phyloP scores from a whole-genome alignment of 1,284 basidiomycete genomes.

The Fomitopsis betulina region DNA sequence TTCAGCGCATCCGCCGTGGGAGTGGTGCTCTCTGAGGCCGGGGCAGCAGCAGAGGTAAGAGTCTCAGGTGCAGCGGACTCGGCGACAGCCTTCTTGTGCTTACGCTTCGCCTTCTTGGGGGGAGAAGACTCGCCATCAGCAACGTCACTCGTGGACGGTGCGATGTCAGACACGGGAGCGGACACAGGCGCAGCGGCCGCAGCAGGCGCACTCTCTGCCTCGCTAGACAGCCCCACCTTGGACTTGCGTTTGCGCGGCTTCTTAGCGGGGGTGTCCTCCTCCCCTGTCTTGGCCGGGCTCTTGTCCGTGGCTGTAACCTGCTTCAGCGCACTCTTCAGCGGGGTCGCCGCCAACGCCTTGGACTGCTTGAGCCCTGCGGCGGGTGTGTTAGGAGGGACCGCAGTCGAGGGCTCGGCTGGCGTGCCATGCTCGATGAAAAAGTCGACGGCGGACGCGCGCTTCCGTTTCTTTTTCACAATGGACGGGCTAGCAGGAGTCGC shows the following conservation, averaged over 20 bases:
- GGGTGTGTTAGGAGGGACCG: slow-evolving; percentile 22
- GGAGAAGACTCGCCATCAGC: background rate
- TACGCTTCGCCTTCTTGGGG: background rate
- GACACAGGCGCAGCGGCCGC: slow-evolving; percentile 1
- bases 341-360: slow-evolving; percentile 20
- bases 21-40: background rate
- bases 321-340: slow-evolving; percentile 20
- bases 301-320: slow-evolving; percentile 15
- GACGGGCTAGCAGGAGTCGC: slow-evolving; percentile 15
- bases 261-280: slow-evolving; percentile 23
- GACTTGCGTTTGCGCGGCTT: slow-evolving; percentile 20
- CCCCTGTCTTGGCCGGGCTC: slow-evolving; percentile 6
- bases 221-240: slow-evolving; percentile 4
- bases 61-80: background rate
- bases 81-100: background rate
- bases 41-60: background rate
- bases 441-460: slow-evolving; percentile 24
- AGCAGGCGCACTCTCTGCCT: background rate
- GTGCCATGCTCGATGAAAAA: slow-evolving; percentile 25
- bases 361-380: slow-evolving; percentile 23
- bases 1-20: slow-evolving; percentile 32
- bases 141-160: too few relatives aligned
- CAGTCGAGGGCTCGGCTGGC: slow-evolving; percentile 2
- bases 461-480: slow-evolving; percentile 15
- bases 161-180: background rate